Conservation (phyloP, 1,284 basidiomycete species). For the Cryptococcus sp. region DNA sequence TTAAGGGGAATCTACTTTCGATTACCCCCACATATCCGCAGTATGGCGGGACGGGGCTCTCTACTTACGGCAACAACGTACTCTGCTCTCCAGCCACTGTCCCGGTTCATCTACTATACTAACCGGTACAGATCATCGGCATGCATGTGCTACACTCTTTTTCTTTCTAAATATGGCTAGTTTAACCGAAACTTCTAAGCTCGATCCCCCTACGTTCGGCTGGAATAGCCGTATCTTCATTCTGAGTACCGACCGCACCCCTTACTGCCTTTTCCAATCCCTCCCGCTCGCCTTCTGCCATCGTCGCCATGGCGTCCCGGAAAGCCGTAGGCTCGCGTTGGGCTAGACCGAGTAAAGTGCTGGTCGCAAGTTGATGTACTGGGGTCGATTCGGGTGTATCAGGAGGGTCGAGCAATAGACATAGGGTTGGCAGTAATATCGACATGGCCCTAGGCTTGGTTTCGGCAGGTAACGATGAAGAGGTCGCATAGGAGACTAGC, state of each 20-base stretch:
- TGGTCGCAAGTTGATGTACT: conserved; percentile 62
- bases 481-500: conserved; percentile 60
- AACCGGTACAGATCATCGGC: too few relatives aligned
- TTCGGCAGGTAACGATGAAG: conserved; percentile 54
- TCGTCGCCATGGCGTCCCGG: conserved; percentile 73
- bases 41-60: too few relatives aligned
- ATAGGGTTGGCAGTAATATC: conserved; percentile 73
- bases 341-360: conserved; percentile 72
- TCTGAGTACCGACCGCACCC: conserved; percentile 57
- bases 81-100: too few relatives aligned
- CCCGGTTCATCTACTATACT: too few relatives aligned
- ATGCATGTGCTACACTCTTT: too few relatives aligned
- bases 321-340: conserved; percentile 70
- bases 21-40: too few relatives aligned
- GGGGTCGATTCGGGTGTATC: conserved; percentile 51
- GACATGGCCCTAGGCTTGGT: conserved; percentile 66
- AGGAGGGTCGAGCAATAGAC: conserved; percentile 63
- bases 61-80: too few relatives aligned
- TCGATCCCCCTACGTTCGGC: conserved; percentile 37
- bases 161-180: too few relatives aligned
- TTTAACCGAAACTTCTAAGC: conserved; percentile 44
- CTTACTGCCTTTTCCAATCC: conserved; percentile 74
- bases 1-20: too few relatives aligned
- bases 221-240: conserved; percentile 36
- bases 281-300: conserved; percentile 61